Conservation (phyloP, 1,139 yeast species). For the Hanseniaspora sp. region DNA sequence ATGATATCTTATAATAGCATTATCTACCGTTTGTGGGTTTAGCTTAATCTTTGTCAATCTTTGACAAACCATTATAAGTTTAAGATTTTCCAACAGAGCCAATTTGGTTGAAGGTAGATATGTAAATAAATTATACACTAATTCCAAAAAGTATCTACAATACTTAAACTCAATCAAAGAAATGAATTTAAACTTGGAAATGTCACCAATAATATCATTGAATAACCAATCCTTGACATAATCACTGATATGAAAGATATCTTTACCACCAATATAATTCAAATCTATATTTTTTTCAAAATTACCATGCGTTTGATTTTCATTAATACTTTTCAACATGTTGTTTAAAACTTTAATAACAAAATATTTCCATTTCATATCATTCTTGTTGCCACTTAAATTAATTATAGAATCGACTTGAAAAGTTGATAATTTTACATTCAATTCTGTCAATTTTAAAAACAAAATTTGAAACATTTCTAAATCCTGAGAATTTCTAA, state of each 20-base stretch:
- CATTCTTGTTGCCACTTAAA: background rate
- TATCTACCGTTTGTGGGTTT: background rate
- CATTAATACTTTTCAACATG: conserved; percentile 2
- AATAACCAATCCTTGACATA: conserved; percentile 5
- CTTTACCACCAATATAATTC: background rate
- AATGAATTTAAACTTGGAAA: background rate
- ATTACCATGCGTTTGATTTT: background rate
- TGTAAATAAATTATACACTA: conserved; percentile 6
- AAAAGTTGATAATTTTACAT: background rate
- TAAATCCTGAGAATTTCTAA: background rate
- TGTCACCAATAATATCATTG: background rate
- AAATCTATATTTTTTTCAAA: background rate
- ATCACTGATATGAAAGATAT: background rate
- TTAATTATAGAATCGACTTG: background rate
- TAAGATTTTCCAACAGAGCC: background rate
- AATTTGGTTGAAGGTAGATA: conserved; percentile 5
- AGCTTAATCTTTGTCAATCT: background rate
- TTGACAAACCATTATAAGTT: conserved; percentile 2
- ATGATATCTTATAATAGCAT: conserved; percentile 2
- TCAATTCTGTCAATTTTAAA: conserved; percentile 4
- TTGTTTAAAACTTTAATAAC: conserved; percentile 6
- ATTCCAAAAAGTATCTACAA: conserved; percentile 14
- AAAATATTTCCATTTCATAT: conserved; percentile 1
- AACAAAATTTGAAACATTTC: conserved; percentile 10
- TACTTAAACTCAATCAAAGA: conserved; percentile 7